Evolutionary conservation across 495 filamentous ascomycete species (phyloP), one percentile per base, ranked within the genome.

Genomic region (Podospora didyma): DNA sequence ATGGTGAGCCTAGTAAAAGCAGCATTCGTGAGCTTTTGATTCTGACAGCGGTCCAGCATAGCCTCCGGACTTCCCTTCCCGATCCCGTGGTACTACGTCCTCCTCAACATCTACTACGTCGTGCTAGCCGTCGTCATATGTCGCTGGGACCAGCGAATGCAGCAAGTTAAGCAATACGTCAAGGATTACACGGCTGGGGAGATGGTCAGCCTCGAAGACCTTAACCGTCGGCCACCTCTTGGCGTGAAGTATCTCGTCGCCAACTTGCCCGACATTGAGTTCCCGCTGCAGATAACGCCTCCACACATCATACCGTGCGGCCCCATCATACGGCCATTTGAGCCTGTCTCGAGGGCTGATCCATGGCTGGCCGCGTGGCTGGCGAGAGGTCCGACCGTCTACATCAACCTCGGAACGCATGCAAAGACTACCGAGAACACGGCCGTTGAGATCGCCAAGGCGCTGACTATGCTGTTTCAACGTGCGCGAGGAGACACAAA

Each of bases 271-370:
- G 62, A 70, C 42, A 45, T 72, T 16, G 69, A 72, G 11, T 67
- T 67, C 23, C 70, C 67, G 1, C 54, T 73, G 7, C 31, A 63
- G 1, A 55, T 75, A 6, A 51, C 62, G 1, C 78, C 78, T 0
- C 37, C 60, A 0, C 76, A 80, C 47, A 72, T 82, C 37, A 54
- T 78, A 10, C 66, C 73, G 20, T 81, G 78, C 49, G 81, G 81
- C 0, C 79, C 79, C 0, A 82, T 84, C 34, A 58, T 81, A 4
- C 70, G 78, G 0, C 65, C 71, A 1, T 60, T 65, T 11, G 53
- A 61, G 5, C 57, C 73, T 0, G 59, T 82, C 0, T 39, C 61
- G 26, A 60, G 69, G 7, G 55, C 47, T 1, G 63, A 72, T 20
- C 65, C 72, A 1, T 64, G 66, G 2, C 61, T 79, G 37, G 68